Conservation (phyloP, 257 asterid genomes). For the Mentha longifolia region DNA sequence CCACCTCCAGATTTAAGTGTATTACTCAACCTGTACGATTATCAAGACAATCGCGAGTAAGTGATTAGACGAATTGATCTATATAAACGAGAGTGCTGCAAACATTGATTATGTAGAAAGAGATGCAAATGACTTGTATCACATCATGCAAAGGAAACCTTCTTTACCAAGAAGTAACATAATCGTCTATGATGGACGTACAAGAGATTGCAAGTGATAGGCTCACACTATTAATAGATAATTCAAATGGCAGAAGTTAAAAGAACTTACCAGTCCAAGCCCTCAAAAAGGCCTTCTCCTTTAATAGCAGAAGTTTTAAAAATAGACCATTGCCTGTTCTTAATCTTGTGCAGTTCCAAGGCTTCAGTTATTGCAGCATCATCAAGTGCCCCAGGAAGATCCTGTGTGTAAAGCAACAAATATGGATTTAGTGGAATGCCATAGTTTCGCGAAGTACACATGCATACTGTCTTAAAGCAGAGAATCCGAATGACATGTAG, state of each 20-base stretch:
- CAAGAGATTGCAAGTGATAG: constrained; percentile 2
- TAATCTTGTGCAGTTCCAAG: constrained; percentile 88
- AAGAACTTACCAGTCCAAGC: constrained; percentile 78
- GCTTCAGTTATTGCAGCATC: constrained; percentile 92
- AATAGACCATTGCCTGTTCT: constrained; percentile 92
- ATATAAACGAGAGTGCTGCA: not conserved
- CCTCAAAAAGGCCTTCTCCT: constrained; percentile 97
- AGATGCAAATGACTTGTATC: not conserved
- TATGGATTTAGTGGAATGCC: constrained; percentile 23
- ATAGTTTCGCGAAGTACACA: constrained; percentile 8
- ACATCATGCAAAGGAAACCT: constrained; percentile 4
- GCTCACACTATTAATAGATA: not conserved
- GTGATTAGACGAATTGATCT: not conserved
- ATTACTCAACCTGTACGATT: constrained; percentile 75
- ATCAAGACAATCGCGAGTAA: constrained; percentile 17
- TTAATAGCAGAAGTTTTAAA: constrained; percentile 93
- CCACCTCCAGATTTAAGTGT: constrained; percentile 84
- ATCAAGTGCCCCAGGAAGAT: constrained; percentile 98
- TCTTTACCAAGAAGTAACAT: not conserved
- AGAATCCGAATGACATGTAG: not conserved
- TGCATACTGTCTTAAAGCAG: constrained; percentile 14
- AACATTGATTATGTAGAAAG: not conserved
- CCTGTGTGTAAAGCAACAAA: constrained; percentile 50
- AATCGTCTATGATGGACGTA: not conserved
- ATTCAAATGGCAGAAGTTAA: not conserved